Conservation (phyloP, 805 yeast species). For the Ogataea parapolymorpha region DNA sequence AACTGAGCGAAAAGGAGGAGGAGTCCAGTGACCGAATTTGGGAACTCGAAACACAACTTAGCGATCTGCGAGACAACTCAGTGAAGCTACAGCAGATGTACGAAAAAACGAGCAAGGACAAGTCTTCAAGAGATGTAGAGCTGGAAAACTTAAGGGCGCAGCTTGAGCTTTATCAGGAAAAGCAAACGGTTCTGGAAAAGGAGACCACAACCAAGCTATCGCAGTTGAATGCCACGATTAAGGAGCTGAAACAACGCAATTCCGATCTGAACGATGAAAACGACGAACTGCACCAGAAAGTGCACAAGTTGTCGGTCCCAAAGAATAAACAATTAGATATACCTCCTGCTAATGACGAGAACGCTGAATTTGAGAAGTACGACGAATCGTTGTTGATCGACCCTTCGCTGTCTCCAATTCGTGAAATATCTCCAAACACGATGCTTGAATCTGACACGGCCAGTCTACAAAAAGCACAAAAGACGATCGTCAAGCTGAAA, state of each 20-base stretch:
- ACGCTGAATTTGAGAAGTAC: constrained; percentile 33
- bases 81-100: constrained; percentile 39
- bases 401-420: constrained; percentile 36
- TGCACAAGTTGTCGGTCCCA: constrained; percentile 19
- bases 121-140: constrained; percentile 21
- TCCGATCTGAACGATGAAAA: constrained; percentile 68
- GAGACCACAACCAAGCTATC: constrained; percentile 37
- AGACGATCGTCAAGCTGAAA: constrained; percentile 59
- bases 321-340: constrained; percentile 13
- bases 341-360: constrained; percentile 6
- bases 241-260: constrained; percentile 48
- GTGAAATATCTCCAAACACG: constrained; percentile 38
- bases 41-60: constrained; percentile 55
- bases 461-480: constrained; percentile 62
- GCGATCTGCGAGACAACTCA: constrained; percentile 40
- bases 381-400: constrained; percentile 33
- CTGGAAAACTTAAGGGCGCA: constrained; percentile 41
- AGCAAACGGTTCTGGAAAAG: constrained; percentile 38
- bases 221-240: constrained; percentile 40
- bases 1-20: constrained; percentile 41
- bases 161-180: constrained; percentile 44
- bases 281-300: constrained; percentile 48
- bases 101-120: constrained; percentile 39
- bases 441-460: constrained; percentile 65
- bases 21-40: constrained; percentile 57